Conservation (phyloP, 2,329 filamentous ascomycete genomes). For the Didymella segeticola region DNA sequence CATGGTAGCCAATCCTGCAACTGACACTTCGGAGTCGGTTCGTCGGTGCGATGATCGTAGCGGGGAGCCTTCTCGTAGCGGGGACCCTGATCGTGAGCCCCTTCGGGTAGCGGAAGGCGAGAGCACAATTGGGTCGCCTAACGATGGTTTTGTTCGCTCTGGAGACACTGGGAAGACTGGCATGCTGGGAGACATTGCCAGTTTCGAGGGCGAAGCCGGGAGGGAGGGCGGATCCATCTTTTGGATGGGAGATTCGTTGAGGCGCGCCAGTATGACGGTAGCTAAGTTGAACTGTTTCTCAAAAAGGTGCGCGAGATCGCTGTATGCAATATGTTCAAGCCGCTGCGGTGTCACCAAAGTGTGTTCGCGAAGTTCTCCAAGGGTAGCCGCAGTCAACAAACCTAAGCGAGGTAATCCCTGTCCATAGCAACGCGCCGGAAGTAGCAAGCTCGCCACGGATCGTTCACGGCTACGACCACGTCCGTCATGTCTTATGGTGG, state of each 20-base stretch:
- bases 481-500: no score
- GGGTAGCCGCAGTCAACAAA: conserved; percentile 35
- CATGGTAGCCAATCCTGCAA: conserved; percentile 66
- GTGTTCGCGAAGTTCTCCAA: conserved; percentile 16
- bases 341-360: conserved; percentile 18
- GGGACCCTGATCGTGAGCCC: conserved; percentile 30
- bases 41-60: conserved; percentile 38
- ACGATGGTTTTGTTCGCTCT: conserved; percentile 58
- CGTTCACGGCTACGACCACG: conserved; percentile 4
- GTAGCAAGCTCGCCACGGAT: conserved; percentile 16
- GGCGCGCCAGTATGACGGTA: conserved; percentile 47
- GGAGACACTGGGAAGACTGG: conserved; percentile 69
- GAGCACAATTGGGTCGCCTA: conserved; percentile 31
- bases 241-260: conserved; percentile 45
- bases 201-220: conserved; percentile 54
- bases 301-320: conserved; percentile 8
- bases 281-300: conserved; percentile 4
- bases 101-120: conserved; percentile 30
- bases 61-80: conserved; percentile 50
- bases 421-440: conserved; percentile 36
- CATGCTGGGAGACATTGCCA: conserved; percentile 61
- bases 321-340: conserved; percentile 15
- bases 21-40: conserved; percentile 48
- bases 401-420: conserved; percentile 28
- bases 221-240: conserved; percentile 41